phyloP scores from a whole-genome alignment of 1,139 yeast species.

The Blastobotrys petasosporus region DNA sequence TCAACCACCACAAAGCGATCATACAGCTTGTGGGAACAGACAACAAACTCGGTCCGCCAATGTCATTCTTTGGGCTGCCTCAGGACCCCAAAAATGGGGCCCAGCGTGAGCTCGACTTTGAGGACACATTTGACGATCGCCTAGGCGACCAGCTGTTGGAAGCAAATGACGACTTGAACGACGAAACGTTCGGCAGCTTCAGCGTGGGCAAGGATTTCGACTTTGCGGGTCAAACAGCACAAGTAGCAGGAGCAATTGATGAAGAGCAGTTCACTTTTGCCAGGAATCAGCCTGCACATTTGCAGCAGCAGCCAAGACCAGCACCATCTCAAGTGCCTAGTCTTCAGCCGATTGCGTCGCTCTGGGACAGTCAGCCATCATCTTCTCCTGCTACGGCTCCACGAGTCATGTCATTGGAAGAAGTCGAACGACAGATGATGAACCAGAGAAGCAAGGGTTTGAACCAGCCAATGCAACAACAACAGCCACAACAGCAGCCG shows the following conservation, averaged over 20 bases:
- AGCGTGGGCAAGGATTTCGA: constrained; percentile 37
- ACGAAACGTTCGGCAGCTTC: constrained; percentile 77
- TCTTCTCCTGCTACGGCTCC: constrained; percentile 20
- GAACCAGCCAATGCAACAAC: constrained; percentile 27
- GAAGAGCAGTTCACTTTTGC: constrained; percentile 30
- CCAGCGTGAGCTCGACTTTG: constrained; percentile 48
- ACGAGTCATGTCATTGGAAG: constrained; percentile 57
- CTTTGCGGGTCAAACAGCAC: constrained; percentile 48
- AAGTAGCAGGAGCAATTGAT: constrained; percentile 34
- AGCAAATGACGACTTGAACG: constrained; percentile 75
- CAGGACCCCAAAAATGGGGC: constrained; percentile 22
- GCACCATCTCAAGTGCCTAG: constrained; percentile 34
- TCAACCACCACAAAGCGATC: too few relatives aligned
- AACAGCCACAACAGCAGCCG: constrained; percentile 28
- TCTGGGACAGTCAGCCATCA: constrained; percentile 44
- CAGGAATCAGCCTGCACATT: constrained; percentile 21
- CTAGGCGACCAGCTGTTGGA: constrained; percentile 63
- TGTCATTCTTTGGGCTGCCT: constrained; percentile 39
- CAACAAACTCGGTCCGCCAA: constrained; percentile 10
- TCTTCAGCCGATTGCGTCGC: constrained; percentile 59
- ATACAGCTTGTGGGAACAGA: too few relatives aligned
- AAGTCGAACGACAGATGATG: constrained; percentile 68
- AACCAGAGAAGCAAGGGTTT: constrained; percentile 16
- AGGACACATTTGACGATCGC: constrained; percentile 72
- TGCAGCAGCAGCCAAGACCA: constrained; percentile 16